Conservation (phyloP, 805 yeast species). For the Candida multigemmis region DNA sequence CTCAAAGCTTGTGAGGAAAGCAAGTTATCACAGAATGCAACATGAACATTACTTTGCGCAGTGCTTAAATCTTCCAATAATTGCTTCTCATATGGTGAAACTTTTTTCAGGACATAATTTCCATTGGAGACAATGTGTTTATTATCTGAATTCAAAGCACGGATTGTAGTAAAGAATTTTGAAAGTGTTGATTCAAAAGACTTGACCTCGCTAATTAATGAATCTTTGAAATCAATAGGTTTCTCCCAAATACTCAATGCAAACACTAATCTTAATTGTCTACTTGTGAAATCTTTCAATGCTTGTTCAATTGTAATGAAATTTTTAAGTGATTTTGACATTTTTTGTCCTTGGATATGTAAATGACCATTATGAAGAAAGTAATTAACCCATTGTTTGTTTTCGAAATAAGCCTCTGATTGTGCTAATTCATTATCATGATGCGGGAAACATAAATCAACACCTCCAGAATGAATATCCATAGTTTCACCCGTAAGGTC, state of each 20-base stretch:
- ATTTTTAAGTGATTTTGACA: constrained; percentile 92
- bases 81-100: constrained; percentile 44
- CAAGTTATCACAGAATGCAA: constrained; percentile 82
- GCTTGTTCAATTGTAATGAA: constrained; percentile 94
- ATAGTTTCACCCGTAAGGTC: constrained; percentile 74
- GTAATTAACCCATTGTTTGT: constrained; percentile 93
- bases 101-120: constrained; percentile 52
- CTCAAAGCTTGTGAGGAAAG: constrained; percentile 71
- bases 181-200: constrained; percentile 64
- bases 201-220: constrained; percentile 67
- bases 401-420: constrained; percentile 84
- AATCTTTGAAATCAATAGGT: constrained; percentile 85
- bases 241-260: constrained; percentile 89
- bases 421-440: constrained; percentile 98
- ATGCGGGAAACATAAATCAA: constrained; percentile 96
- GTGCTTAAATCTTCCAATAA: constrained; percentile 40
- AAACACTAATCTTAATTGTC: constrained; percentile 87
- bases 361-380: constrained; percentile 95
- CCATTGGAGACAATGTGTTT: constrained; percentile 34
- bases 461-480: constrained; percentile 96
- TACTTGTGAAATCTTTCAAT: constrained; percentile 53
- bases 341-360: constrained; percentile 97
- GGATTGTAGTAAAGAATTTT: constrained; percentile 80
- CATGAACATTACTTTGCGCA: constrained; percentile 55
- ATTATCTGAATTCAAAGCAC: constrained; percentile 70